phyloP scores from a whole-genome alignment of 352 stramenopile species.

The Phytophthora melonis region DNA sequence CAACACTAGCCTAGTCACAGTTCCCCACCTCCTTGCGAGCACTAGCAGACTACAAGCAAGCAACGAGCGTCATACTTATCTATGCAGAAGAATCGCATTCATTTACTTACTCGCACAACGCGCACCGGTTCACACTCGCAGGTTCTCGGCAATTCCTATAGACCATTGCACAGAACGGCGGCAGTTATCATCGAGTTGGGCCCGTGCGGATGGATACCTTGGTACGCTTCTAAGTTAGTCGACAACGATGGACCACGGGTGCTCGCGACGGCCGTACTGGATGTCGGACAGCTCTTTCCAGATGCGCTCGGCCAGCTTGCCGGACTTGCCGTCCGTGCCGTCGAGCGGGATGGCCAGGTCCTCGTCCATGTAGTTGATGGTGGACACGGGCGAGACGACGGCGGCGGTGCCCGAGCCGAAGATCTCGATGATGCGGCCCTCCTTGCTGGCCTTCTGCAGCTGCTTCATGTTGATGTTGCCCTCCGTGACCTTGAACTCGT shows the following conservation, averaged over 20 bases:
- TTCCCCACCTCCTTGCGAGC: not conserved
- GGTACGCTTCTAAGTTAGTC: conserved; percentile 37
- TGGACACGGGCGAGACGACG: conserved; percentile 94
- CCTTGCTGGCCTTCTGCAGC: conserved; percentile 91
- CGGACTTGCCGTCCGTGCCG: conserved; percentile 84
- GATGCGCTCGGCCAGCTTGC: conserved; percentile 88
- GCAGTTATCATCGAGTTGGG: conserved; percentile 7
- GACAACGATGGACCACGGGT: conserved; percentile 63
- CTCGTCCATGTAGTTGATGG: conserved; percentile 95
- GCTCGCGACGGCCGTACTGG: conserved; percentile 68
- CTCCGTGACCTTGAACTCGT: conserved; percentile 96
- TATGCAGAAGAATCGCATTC: conserved; percentile 37
- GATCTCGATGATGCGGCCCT: conserved; percentile 93
- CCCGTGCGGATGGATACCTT: not conserved
- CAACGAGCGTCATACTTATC: conserved; percentile 9
- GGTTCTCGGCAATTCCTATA: conserved; percentile 18
- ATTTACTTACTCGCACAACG: conserved; percentile 39
- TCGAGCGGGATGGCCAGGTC: conserved; percentile 93
- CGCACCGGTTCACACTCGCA: conserved; percentile 3
- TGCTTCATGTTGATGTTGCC: conserved; percentile 95
- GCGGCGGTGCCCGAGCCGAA: conserved; percentile 97
- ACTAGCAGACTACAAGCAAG: not conserved
- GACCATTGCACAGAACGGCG: conserved; percentile 3
- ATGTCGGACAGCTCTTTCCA: conserved; percentile 94
- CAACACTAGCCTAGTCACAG: too few relatives aligned